These are phyloP conservation scores for Saccharomycopsis phalli DNA, from an alignment of 1,139 yeast species.

Conservation along the genomic window DNA sequence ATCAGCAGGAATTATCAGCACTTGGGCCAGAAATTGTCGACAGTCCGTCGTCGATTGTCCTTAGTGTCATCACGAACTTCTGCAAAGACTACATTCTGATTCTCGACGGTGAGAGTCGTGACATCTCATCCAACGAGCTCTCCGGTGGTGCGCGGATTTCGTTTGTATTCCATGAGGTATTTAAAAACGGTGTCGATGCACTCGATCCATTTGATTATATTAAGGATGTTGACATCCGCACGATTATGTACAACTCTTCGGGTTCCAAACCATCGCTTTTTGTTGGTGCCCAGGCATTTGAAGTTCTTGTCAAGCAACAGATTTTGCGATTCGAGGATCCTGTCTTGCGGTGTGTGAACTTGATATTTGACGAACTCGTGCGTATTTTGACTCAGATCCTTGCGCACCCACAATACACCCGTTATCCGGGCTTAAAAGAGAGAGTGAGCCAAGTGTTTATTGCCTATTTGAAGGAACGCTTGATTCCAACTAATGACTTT, in stretches of 20 bases:
- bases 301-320: conserved; percentile 92
- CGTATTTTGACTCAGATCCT: conserved; percentile 82
- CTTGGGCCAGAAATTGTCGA: conserved; percentile 85
- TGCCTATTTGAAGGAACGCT: conserved; percentile 69
- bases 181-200: conserved; percentile 84
- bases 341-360: conserved; percentile 74
- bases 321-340: conserved; percentile 95
- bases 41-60: conserved; percentile 81
- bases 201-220: conserved; percentile 96
- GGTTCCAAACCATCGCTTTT: conserved; percentile 97
- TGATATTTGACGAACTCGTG: conserved; percentile 90
- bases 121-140: conserved; percentile 73
- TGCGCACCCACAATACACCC: conserved; percentile 68
- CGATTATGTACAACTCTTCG: conserved; percentile 94
- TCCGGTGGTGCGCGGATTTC: conserved; percentile 98
- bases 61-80: conserved; percentile 86
- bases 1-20: conserved; percentile 65
- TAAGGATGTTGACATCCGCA: conserved; percentile 92
- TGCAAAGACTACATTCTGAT: conserved; percentile 88
- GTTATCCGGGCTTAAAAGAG: conserved; percentile 88
- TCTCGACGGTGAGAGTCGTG: conserved; percentile 89
- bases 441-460: conserved; percentile 74
- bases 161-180: conserved; percentile 94
- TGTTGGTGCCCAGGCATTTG: conserved; percentile 97
- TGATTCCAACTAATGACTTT: conserved; percentile 77